These are phyloP conservation scores for Tolypocladium paradoxum DNA, from an alignment of 2,329 filamentous ascomycete species.

Conservation along the genomic window DNA sequence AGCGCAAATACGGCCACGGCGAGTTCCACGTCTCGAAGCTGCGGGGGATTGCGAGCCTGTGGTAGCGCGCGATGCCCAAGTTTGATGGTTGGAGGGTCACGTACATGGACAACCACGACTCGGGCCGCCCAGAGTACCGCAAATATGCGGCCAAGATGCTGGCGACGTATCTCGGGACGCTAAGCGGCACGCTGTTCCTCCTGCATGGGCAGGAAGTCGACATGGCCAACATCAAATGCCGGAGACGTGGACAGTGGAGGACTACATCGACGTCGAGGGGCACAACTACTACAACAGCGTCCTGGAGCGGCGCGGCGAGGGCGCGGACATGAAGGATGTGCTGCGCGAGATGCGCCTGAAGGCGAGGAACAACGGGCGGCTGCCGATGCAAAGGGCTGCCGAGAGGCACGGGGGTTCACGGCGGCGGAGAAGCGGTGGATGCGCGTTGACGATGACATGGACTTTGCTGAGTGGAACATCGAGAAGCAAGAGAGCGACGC, in stretches of 20 bases:
- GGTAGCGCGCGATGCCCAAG: conserved; percentile 25
- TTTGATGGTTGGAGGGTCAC: conserved; percentile 36
- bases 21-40: conserved; percentile 24
- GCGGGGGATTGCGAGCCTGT: conserved; percentile 22
- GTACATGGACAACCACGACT: conserved; percentile 46
- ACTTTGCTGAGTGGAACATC: conserved; percentile 10
- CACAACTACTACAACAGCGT: conserved; percentile 25
- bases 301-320: conserved; percentile 6
- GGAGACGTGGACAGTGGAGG: conserved; percentile 27
- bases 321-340: conserved; percentile 20
- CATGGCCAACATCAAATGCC: conserved; percentile 37
- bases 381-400: conserved; percentile 37
- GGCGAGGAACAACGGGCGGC: conserved; percentile 14
- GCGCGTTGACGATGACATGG: conserved; percentile 14
- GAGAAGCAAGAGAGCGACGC: conserved; percentile 3
- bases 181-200: conserved; percentile 35
- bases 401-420: conserved; percentile 34
- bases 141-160: conserved; percentile 34
- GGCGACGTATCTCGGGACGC: conserved; percentile 24
- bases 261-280: conserved; percentile 32
- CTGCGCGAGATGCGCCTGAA: conserved; percentile 29
- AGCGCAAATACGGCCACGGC: conserved; percentile 28
- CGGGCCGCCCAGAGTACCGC: conserved; percentile 31
- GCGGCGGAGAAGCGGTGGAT: conserved; percentile 15
- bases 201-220: conserved; percentile 43